These are phyloP conservation scores for Emergomyces africanus DNA, from an alignment of 2,329 filamentous ascomycete genomes.

Conservation along the genomic window DNA sequence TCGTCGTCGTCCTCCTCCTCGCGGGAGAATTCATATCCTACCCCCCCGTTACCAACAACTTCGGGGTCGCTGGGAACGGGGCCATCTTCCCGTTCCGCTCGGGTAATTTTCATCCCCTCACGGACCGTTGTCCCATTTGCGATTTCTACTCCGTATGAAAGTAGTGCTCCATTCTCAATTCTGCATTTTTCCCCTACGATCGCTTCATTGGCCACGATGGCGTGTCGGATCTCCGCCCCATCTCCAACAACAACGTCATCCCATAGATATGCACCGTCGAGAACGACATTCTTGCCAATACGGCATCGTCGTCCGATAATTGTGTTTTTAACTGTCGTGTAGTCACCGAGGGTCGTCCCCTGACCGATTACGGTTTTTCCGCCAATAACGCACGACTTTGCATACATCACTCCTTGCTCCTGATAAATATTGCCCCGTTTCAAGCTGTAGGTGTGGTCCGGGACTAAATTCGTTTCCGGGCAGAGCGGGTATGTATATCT, in stretches of 20 bases:
- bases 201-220: slow-evolving; percentile 63
- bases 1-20: slow-evolving; percentile 52
- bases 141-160: slow-evolving; percentile 68
- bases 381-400: slow-evolving; percentile 56
- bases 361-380: slow-evolving; percentile 63
- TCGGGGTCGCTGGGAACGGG: slow-evolving; percentile 35
- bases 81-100: slow-evolving; percentile 32
- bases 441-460: slow-evolving; percentile 62
- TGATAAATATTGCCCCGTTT: slow-evolving; percentile 59
- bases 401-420: slow-evolving; percentile 64
- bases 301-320: slow-evolving; percentile 74
- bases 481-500: slow-evolving; percentile 82
- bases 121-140: slow-evolving; percentile 43
- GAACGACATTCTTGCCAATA: slow-evolving; percentile 70
- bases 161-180: slow-evolving; percentile 58
- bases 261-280: slow-evolving; percentile 79
- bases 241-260: slow-evolving; percentile 69
- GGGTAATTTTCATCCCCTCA: slow-evolving; percentile 31
- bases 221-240: slow-evolving; percentile 53
- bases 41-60: slow-evolving; percentile 46
- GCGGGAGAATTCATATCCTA: slow-evolving; percentile 52
- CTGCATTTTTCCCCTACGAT: slow-evolving; percentile 57
- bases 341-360: slow-evolving; percentile 61
- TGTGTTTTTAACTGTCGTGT: slow-evolving; percentile 57
- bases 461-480: slow-evolving; percentile 75